Conservation (phyloP, 306 rosid species). For the Begonia peltatifolia region DNA sequence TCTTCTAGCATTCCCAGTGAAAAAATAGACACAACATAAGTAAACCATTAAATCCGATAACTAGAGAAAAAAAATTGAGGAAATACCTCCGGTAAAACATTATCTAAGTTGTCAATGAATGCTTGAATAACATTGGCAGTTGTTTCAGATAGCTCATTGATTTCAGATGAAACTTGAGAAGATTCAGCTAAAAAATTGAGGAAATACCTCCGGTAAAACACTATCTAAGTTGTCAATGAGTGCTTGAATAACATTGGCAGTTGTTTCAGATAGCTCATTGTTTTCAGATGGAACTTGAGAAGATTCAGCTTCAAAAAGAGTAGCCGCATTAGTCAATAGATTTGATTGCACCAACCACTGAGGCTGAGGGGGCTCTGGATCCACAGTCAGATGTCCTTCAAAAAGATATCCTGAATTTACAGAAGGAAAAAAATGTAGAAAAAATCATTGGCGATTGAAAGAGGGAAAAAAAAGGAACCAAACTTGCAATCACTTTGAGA, state of each 20-base stretch:
- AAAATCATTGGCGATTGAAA: no score
- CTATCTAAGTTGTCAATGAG: constrained; percentile 54
- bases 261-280: constrained; percentile 22
- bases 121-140: constrained; percentile 43
- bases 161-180: constrained; percentile 33
- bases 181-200: constrained; percentile 32
- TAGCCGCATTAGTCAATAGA: constrained; percentile 57
- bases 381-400: constrained; percentile 93
- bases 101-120: constrained; percentile 52
- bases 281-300: constrained; percentile 33
- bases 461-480: no score
- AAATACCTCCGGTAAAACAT: constrained; percentile 46
- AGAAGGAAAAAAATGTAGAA: no score
- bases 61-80: neutral
- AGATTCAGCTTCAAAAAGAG: constrained; percentile 48
- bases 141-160: constrained; percentile 19
- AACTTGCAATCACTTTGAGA: no score
- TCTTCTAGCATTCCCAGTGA: no score
- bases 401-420: constrained; percentile 62
- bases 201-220: constrained; percentile 45
- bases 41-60: no score
- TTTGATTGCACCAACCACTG: constrained; percentile 79
- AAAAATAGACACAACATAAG: no score
- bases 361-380: constrained; percentile 85
- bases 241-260: constrained; percentile 40